Conservation (phyloP, 2,329 filamentous ascomycete genomes). For the Ceratocystis ficicola region DNA sequence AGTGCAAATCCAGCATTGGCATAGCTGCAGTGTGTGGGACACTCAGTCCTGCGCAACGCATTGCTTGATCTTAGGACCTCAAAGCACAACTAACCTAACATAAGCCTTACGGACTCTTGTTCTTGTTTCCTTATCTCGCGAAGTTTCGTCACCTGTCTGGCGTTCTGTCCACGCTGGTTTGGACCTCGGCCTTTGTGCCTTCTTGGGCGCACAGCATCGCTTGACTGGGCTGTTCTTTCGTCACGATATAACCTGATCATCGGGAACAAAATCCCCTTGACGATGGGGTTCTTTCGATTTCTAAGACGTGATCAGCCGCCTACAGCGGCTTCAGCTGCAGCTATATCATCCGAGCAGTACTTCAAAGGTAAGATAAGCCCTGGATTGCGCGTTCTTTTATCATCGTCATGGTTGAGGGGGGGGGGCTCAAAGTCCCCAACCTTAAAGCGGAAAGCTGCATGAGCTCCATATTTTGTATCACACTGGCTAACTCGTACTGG, state of each 20-base stretch:
- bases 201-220: background rate
- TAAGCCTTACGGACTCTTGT: too few species aligned
- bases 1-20: background rate
- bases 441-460: background rate
- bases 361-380: conserved; percentile 18
- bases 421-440: background rate
- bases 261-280: background rate
- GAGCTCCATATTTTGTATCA: background rate
- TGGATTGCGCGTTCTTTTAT: background rate
- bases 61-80: background rate
- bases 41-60: background rate
- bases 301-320: conserved; percentile 19
- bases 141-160: background rate
- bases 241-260: background rate
- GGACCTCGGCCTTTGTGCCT: background rate
- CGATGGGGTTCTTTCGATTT: conserved; percentile 21
- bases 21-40: background rate
- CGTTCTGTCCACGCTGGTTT: background rate
- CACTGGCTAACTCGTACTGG: background rate
- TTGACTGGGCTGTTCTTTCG: background rate
- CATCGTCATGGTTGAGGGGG: background rate
- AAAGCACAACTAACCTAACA: background rate
- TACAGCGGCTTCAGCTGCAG: conserved; percentile 19
- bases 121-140: background rate
- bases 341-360: conserved; percentile 22